phyloP scores from a whole-genome alignment of 257 asterid genomes.

The Gynochthodes officinalis region DNA sequence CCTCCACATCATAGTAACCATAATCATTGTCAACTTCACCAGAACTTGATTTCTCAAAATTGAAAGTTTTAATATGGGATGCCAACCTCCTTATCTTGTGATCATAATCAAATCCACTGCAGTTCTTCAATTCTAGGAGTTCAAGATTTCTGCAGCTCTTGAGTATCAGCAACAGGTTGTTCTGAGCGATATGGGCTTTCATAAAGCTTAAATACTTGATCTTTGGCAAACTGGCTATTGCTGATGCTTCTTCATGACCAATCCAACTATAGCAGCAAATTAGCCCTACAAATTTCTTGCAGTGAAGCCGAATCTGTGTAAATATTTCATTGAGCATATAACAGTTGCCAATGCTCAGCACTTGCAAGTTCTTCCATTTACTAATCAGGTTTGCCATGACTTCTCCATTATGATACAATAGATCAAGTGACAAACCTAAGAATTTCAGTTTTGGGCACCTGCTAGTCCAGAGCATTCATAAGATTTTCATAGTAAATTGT shows the following conservation, averaged over 20 bases:
- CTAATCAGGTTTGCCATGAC: not conserved
- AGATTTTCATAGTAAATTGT: not conserved
- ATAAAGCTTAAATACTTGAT: slow-evolving; percentile 11
- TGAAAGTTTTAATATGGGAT: slow-evolving; percentile 7
- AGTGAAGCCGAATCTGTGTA: slow-evolving; percentile 8
- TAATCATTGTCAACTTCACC: not conserved
- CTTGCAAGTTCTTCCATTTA: slow-evolving; percentile 15
- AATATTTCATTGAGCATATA: slow-evolving; percentile 13
- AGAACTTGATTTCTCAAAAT: not conserved
- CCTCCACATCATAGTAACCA: slow-evolving; percentile 4
- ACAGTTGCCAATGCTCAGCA: slow-evolving; percentile 7
- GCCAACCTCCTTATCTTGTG: not conserved
- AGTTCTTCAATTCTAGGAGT: slow-evolving; percentile 10
- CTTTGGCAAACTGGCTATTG: slow-evolving; percentile 7
- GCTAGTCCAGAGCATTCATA: not conserved
- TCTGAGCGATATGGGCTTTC: not conserved
- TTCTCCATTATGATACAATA: slow-evolving; percentile 8
- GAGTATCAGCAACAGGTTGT: slow-evolving; percentile 8
- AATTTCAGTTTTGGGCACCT: slow-evolving; percentile 18
- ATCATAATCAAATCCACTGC: slow-evolving; percentile 13
- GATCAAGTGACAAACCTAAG: slow-evolving; percentile 12
- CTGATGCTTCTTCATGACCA: slow-evolving; percentile 14
- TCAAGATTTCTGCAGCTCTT: slow-evolving; percentile 10
- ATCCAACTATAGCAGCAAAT: slow-evolving; percentile 20
- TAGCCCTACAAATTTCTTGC: slow-evolving; percentile 11